phyloP scores from a whole-genome alignment of 352 stramenopile species.

The Globisporangium uncinulatum region DNA sequence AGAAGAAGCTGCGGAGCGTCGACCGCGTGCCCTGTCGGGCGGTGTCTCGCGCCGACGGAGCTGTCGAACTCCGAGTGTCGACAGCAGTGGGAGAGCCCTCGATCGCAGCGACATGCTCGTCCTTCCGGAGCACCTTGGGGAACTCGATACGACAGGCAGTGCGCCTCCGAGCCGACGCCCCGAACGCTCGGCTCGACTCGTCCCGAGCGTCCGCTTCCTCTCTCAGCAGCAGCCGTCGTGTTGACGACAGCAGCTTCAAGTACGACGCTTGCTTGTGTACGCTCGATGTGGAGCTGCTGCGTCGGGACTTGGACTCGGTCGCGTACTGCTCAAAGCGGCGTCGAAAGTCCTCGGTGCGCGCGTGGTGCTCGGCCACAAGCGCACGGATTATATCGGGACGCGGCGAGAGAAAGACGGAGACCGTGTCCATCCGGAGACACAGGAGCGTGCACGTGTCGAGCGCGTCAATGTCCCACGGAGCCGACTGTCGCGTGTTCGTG shows the following conservation, averaged over 20 bases:
- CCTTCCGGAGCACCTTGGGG: slow-evolving; percentile 34
- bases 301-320: neutral
- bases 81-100: neutral
- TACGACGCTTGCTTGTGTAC: slow-evolving; percentile 8
- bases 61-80: slow-evolving; percentile 2
- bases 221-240: neutral
- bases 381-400: slow-evolving; percentile 41
- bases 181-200: neutral
- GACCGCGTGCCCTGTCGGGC: neutral
- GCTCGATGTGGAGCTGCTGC: neutral
- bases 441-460: slow-evolving; percentile 53
- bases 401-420: slow-evolving; percentile 54
- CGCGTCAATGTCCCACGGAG: slow-evolving; percentile 56
- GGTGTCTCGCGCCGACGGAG: neutral
- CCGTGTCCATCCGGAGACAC: slow-evolving; percentile 48
- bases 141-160: slow-evolving; percentile 28
- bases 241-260: slow-evolving; percentile 1
- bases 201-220: neutral
- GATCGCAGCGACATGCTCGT: neutral
- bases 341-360: slow-evolving; percentile 35
- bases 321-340: slow-evolving; percentile 29
- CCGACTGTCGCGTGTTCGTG: slow-evolving; percentile 24
- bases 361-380: slow-evolving; percentile 38
- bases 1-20: slow-evolving; percentile 7
- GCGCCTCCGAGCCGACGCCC: neutral